Conservation (phyloP, 371 early-diverging fungal genomes). For the Capniomyces stellatus region DNA sequence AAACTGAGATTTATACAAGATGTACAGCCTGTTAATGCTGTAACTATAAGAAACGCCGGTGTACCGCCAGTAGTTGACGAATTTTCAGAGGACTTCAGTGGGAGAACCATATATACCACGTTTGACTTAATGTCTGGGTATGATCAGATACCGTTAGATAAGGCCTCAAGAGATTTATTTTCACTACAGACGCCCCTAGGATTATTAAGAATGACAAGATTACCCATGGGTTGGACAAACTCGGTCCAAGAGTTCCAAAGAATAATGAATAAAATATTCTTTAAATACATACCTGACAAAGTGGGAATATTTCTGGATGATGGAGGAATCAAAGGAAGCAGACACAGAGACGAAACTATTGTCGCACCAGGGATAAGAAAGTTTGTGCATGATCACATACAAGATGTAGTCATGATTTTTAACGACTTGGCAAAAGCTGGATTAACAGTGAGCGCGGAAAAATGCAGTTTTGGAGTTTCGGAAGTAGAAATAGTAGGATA, state of each 20-base stretch:
- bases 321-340: constrained; percentile 4
- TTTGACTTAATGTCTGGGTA: constrained; percentile 14
- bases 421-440: background rate
- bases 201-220: constrained; percentile 9
- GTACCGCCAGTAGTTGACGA: constrained; percentile 9
- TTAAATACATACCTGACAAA: constrained; percentile 6
- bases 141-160: constrained; percentile 13
- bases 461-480: constrained; percentile 4
- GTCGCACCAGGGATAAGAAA: background rate
- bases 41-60: constrained; percentile 15
- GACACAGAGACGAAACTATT: background rate
- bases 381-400: background rate
- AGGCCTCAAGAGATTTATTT: constrained; percentile 9
- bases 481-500: constrained; percentile 4
- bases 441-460: constrained; percentile 3
- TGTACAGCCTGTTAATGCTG: constrained; percentile 11
- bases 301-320: constrained; percentile 12
- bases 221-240: constrained; percentile 19
- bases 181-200: constrained; percentile 14
- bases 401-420: constrained; percentile 4
- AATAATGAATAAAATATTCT: constrained; percentile 9
- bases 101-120: constrained; percentile 7
- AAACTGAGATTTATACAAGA: constrained; percentile 15
- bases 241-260: constrained; percentile 10
- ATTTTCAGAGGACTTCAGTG: constrained; percentile 9